Evolutionary conservation across 352 stramenopile genomes (phyloP).

Genomic region (Phytopythium litorale): DNA sequence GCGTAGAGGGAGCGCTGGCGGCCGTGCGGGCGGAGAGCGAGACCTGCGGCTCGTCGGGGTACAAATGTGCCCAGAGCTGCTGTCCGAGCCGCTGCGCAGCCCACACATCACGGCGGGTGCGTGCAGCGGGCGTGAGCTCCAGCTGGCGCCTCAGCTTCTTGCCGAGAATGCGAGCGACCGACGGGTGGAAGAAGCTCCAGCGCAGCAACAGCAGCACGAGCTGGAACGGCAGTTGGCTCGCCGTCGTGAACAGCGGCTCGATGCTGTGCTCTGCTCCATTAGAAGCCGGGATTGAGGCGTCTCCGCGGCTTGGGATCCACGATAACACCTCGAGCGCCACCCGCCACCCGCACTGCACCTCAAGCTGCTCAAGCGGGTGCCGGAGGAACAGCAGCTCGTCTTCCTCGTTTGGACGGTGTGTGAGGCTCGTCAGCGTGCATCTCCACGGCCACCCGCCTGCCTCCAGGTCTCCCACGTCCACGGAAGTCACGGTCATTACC

Average conservation of each 20-base stretch:
- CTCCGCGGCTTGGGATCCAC: constrained; percentile 9
- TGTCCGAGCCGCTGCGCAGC: constrained; percentile 19
- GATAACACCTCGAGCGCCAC: constrained; percentile 53
- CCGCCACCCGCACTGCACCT: constrained; percentile 43
- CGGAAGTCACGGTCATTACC: constrained; percentile 14
- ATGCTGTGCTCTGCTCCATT: not conserved
- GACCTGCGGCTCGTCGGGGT: constrained; percentile 5
- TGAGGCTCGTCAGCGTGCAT: not conserved
- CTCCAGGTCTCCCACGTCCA: constrained; percentile 9
- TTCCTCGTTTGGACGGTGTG: not conserved
- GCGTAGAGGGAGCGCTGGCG: not conserved
- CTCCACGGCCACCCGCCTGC: not conserved
- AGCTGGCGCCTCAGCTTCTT: constrained; percentile 52
- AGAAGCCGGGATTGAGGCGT: not conserved
- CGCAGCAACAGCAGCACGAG: constrained; percentile 57
- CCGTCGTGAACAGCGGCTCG: constrained; percentile 28
- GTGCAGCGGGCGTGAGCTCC: constrained; percentile 38
- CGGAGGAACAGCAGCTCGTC: constrained; percentile 11
- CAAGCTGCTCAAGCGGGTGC: constrained; percentile 35
- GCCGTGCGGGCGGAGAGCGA: not conserved
- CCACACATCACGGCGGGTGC: constrained; percentile 31
- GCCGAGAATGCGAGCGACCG: constrained; percentile 24
- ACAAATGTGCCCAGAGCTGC: constrained; percentile 28
- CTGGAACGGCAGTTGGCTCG: constrained; percentile 62
- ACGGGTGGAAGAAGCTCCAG: constrained; percentile 70